Base-by-base conservation (phyloP, 2,329 filamentous ascomycete genomes). In the Teratosphaeria nubilosa region DNA sequence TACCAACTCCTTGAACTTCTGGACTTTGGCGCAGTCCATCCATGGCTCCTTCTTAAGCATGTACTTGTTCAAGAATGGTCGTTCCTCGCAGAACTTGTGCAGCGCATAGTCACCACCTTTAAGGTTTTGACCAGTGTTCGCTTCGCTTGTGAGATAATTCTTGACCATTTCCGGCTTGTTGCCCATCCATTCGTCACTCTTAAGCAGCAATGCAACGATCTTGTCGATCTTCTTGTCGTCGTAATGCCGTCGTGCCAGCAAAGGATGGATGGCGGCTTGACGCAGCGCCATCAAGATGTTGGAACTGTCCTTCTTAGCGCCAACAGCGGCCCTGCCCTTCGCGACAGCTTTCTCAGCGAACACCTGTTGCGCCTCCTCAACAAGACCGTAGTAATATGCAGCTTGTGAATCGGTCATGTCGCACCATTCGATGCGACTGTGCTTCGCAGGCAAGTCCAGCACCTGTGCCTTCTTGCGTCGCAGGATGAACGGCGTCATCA, bases 401-500 rank as follows among this genome's bases (percentile, higher is more conserved):
- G 80, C 80, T 70, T 99, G 94, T 0, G 79, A 77, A 1, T 81
- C 76, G 31, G 87, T 88, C 77, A 97, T 84, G 5, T 88, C 83
- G 72, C 92, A 96, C 68, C 87, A 87, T 61, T 91, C 85, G 1
- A 96, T 86, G 3, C 84, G 83, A 60, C 85, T 84, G 11, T 82
- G 84, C 76, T 97, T 97, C 55, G 80, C 78, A 0, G 94, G 91
- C 63, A 99, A 80, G 68, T 94, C 87, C 53, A 81, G 79, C 51
- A 97, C 80, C 68, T 97, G 91, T 54, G 89, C 84, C 76, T 99
- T 99, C 75, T 94, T 92, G 7, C 94, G 84, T 62, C 95, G 90
- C 2, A 99, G 78, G 56, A 99, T 94, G 70, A 99, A 99, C 0
- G 94, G 94, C 25, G 91, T 90, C 68, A 99, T 84, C 78, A 99